Evolutionary conservation across 2,329 filamentous ascomycete genomes (phyloP).

Genomic region (Raffaelea ambrosiae): DNA sequence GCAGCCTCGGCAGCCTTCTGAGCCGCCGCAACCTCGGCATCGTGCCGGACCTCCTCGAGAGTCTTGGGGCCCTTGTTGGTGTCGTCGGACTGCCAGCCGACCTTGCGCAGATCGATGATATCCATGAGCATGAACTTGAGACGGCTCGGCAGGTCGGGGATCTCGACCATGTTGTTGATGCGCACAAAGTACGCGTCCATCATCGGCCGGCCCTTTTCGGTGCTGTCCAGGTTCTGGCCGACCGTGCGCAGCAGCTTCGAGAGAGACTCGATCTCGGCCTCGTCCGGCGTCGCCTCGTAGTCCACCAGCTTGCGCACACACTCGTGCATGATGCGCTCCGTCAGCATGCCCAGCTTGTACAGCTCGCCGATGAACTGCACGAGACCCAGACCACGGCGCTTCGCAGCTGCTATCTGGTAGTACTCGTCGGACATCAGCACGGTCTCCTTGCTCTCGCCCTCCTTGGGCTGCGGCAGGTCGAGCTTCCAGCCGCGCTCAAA

Average conservation of each 20-base stretch:
- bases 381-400: conserved; percentile 92
- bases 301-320: conserved; percentile 96
- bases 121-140: conserved; percentile 97
- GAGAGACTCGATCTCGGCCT: conserved; percentile 93
- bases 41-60: conserved; percentile 80
- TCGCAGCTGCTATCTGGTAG: conserved; percentile 86
- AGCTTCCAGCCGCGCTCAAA: conserved; percentile 97
- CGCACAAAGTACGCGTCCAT: conserved; percentile 93
- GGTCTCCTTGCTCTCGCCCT: conserved; percentile 71
- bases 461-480: conserved; percentile 68
- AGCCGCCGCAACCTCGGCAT: conserved; percentile 67
- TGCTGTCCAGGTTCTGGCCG: conserved; percentile 73
- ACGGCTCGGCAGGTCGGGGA: conserved; percentile 75
- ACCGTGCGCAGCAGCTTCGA: conserved; percentile 89
- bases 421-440: conserved; percentile 92
- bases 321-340: conserved; percentile 98
- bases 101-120: conserved; percentile 71
- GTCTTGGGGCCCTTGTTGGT: conserved; percentile 94
- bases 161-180: conserved; percentile 73
- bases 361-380: conserved; percentile 99
- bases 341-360: conserved; percentile 98
- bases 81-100: conserved; percentile 80
- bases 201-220: conserved; percentile 74
- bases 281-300: conserved; percentile 86
- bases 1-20: conserved; percentile 71